Base-by-base conservation (phyloP, 176 grass and related monocot genomes). In the Lolium perenne region DNA sequence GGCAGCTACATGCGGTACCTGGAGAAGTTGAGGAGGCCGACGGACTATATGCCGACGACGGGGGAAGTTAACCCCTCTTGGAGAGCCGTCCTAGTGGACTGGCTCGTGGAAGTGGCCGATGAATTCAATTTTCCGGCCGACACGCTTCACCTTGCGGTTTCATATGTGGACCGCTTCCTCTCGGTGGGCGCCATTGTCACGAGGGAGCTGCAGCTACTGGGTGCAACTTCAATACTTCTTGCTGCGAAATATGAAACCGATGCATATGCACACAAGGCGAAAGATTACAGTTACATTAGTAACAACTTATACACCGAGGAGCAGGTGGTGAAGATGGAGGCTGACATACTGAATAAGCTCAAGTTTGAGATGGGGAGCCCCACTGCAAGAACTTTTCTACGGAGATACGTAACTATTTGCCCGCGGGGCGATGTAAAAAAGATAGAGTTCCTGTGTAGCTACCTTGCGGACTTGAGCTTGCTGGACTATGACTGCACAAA, bases 381-480 rank as follows among this genome's bases (percentile, higher is more conserved):
- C 72, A 94, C 92, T 6, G 60, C 85, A 59, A 83, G 71, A 69
- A 92, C 81, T 26, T 92, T 92, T 62, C 53, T 94, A 77, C 53
- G 77, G 38, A 71, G 10, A 71, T 71, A 46, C 64, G 0, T 68
- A 38, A 58, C 66, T 69, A 21, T 20, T 14, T 80, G 61, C 59
- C 29, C 59, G 53, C 68, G 74, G 81, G 18, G 80, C 56, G 91
- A 86, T 45, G 92, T 57, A 17, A 35, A 22, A 75, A 83, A 48
- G 55, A 67, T 94, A 58, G 90, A 90, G 43, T 88, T 82, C 3
- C 18, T 90, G 87, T 68, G 76, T 11, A 92, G 62, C 76, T 94
- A 92, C 65, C 93, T 94, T 58, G 93, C 87, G 12, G 93, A 94
- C 48, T 80, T 92, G 64, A 94, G 93, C 77, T 86, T 94, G 78